Conservation (phyloP, 129 eudicot species). For the Smallanthus sonchifolius region DNA sequence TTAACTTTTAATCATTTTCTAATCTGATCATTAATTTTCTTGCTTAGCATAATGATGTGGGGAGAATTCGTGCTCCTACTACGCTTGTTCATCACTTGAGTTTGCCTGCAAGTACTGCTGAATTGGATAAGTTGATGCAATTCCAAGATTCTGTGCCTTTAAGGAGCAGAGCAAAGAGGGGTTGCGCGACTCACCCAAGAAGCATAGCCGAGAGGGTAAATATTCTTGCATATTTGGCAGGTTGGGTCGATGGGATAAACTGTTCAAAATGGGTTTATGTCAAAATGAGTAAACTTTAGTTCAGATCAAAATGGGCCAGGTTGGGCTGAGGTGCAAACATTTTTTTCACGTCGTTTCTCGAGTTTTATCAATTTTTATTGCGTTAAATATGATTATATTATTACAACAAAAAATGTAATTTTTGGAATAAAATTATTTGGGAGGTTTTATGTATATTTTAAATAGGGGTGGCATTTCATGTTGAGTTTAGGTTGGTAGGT, state of each 20-base stretch:
- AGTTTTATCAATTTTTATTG: not conserved
- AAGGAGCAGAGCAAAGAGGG: slow-evolving; percentile 78
- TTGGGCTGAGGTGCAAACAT: not conserved
- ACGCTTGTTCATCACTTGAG: slow-evolving; percentile 76
- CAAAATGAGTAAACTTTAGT: not conserved
- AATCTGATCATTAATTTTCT: not conserved
- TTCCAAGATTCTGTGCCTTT: slow-evolving; percentile 70
- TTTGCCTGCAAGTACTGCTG: slow-evolving; percentile 59
- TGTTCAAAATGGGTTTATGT: not conserved
- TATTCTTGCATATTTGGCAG: not conserved
- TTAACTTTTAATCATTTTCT: not conserved
- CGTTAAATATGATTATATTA: too few relatives aligned
- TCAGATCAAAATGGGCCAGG: not conserved
- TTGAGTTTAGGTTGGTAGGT: too few relatives aligned
- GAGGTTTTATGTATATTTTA: too few relatives aligned
- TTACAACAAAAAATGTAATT: too few relatives aligned
- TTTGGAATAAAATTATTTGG: too few relatives aligned
- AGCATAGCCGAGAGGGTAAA: slow-evolving; percentile 96
- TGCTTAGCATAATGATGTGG: slow-evolving; percentile 40
- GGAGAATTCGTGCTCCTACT: slow-evolving; percentile 45
- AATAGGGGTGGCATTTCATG: too few relatives aligned
- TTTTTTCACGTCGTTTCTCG: not conserved
- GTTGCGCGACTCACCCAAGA: slow-evolving; percentile 95
- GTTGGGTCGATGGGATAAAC: not conserved
- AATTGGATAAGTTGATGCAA: slow-evolving; percentile 49